A percentile compares a stretch with the other conserved stretches of the same genome.
Conservation (phyloP, 1,284 basidiomycete species). For the Papiliotrema flavescens region DNA sequence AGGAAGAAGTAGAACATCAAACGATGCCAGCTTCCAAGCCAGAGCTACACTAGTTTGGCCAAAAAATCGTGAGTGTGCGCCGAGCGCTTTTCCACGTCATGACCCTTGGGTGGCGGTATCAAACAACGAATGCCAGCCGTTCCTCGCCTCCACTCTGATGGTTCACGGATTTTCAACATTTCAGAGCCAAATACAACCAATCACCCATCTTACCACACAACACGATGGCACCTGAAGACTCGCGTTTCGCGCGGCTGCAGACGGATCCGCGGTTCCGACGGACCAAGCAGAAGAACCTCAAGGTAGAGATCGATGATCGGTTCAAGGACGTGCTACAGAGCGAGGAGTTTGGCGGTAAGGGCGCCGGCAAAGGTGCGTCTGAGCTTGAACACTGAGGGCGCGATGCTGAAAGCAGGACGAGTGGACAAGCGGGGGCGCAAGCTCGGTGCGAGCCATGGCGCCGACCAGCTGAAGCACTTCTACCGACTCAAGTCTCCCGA, state of each 20-base stretch:
- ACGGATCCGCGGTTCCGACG: conserved; percentile 90
- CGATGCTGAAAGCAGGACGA: conserved; percentile 40
- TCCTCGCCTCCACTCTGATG: background rate
- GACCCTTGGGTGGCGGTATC: background rate
- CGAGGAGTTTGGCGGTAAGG: conserved; percentile 46
- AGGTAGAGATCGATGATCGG: conserved; percentile 88
- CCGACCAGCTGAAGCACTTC: conserved; percentile 74
- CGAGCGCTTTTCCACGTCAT: background rate
- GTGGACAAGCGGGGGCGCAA: conserved; percentile 91
- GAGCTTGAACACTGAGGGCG: too few relatives aligned
- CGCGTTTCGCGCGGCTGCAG: conserved; percentile 79
- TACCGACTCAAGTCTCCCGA: conserved; percentile 61
- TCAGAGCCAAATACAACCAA: background rate
- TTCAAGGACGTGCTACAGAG: conserved; percentile 77
- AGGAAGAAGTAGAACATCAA: background rate
- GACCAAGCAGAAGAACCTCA: conserved; percentile 72
- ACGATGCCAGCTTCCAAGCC: too few relatives aligned
- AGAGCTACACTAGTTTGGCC: too few relatives aligned
- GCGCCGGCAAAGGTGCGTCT: conserved; percentile 38
- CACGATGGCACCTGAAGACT: conserved; percentile 55
- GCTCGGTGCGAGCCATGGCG: conserved; percentile 64
- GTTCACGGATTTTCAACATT: background rate
- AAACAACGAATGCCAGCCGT: background rate
- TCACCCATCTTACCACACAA: background rate
- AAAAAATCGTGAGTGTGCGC: too few relatives aligned